These are phyloP conservation scores for Periconia macrospinosa DNA, from an alignment of 2,329 filamentous ascomycete genomes.

Conservation along the genomic window DNA sequence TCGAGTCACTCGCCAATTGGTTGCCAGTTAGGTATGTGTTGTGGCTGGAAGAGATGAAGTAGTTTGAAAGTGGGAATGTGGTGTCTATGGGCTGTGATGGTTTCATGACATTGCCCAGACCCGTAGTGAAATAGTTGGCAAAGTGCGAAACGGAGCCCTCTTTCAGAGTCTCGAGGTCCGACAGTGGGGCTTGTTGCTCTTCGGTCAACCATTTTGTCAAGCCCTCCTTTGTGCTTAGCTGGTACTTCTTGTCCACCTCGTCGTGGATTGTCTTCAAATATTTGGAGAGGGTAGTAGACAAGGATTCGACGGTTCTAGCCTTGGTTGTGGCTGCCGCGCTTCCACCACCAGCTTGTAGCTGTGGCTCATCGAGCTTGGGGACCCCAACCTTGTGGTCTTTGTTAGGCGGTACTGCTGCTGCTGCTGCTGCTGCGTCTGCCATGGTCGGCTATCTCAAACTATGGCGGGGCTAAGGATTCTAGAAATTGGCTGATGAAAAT, in stretches of 20 bases:
- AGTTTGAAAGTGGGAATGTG: constrained; percentile 75
- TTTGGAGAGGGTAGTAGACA: constrained; percentile 29
- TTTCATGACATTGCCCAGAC: constrained; percentile 50
- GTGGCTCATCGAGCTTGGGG: constrained; percentile 33
- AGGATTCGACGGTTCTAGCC: constrained; percentile 32
- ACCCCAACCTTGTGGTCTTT: constrained; percentile 21
- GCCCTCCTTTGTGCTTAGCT: constrained; percentile 34
- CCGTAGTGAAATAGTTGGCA: constrained; percentile 50
- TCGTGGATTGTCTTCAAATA: constrained; percentile 34
- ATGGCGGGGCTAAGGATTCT: not conserved
- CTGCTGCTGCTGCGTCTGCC: not conserved
- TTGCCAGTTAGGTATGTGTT: constrained; percentile 91
- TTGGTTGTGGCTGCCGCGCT: constrained; percentile 30
- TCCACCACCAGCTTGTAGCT: constrained; percentile 44
- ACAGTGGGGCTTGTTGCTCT: constrained; percentile 28
- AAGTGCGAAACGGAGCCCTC: constrained; percentile 37
- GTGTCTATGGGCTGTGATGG: constrained; percentile 55
- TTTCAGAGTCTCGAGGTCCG: constrained; percentile 27
- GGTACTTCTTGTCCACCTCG: constrained; percentile 32
- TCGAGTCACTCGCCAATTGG: constrained; percentile 77
- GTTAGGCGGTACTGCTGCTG: constrained; percentile 6
- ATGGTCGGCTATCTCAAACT: constrained; percentile 7
- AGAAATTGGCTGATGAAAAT: not conserved
- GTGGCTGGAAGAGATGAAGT: constrained; percentile 93
- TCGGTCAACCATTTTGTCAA: constrained; percentile 32